These are phyloP conservation scores for Rhodotorula babjevae DNA, from an alignment of 768 basidiomycete genomes.

Conservation along the genomic window DNA sequence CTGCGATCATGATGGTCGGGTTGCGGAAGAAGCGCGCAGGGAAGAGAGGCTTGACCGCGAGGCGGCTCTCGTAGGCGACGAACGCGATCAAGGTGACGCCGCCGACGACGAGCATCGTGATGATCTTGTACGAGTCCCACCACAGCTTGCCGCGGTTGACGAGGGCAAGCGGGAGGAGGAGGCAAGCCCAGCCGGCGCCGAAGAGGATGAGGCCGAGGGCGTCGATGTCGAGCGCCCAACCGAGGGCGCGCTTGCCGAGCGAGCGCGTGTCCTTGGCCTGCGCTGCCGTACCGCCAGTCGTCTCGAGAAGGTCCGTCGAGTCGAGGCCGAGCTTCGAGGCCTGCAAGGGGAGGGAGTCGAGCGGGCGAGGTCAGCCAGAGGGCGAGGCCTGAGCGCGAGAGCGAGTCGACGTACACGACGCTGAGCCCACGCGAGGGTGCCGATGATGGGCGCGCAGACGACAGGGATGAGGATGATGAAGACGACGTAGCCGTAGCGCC, in stretches of 20 bases:
- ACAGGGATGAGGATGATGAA: constrained; percentile 49
- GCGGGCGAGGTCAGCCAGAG: too few species aligned
- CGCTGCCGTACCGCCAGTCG: constrained; percentile 21
- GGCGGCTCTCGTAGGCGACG: constrained; percentile 51
- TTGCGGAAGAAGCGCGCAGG: constrained; percentile 60
- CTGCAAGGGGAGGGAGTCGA: not conserved
- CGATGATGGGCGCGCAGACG: constrained; percentile 32
- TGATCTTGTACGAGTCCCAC: constrained; percentile 35
- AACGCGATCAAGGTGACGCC: constrained; percentile 39
- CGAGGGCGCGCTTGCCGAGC: not conserved
- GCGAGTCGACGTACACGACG: constrained; percentile 2
- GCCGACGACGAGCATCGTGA: constrained; percentile 37
- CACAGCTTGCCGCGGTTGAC: constrained; percentile 11
- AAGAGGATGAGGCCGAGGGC: constrained; percentile 40
- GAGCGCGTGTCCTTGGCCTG: constrained; percentile 14
- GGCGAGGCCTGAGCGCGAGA: too few species aligned
- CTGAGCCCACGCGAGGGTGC: constrained; percentile 41
- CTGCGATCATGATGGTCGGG: constrained; percentile 58
- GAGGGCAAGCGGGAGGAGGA: constrained; percentile 40
- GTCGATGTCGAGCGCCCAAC: constrained; percentile 38
- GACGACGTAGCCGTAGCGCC: constrained; percentile 51
- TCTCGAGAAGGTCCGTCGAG: constrained; percentile 35
- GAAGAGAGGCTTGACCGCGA: constrained; percentile 60
- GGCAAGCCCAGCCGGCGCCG: constrained; percentile 38
- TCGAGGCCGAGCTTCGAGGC: constrained; percentile 39